Evolutionary conservation across 768 basidiomycete genomes (phyloP), one percentile per base, ranked within the genome.

Genomic region (Leccinum fibrillosum): DNA sequence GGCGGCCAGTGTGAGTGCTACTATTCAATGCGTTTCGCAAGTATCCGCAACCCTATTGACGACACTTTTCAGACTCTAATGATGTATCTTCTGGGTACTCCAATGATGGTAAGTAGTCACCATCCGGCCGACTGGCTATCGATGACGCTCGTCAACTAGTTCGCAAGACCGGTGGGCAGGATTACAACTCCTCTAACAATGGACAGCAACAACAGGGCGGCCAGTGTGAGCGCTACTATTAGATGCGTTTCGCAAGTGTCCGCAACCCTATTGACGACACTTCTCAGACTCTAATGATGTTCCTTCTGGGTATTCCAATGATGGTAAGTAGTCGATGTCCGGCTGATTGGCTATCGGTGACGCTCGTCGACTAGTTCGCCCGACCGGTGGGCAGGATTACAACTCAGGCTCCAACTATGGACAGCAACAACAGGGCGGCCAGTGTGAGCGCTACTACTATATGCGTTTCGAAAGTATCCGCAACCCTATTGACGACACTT

Each of bases 131-230:
- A 63, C 61, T 49, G 56, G 50, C 59, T 35, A 34, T 60, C 25
- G 44, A 12, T 21, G 54, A 62, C 58, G 15, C 15, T 37, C 55
- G 55, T 42, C 26, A 45, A 58, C 63, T 49, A 84, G 82, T 75
- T 52, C 72, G 62, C 49, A 82, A 78, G 78, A 86, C 87, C 5
- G 88, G 88, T 13, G 88, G 88, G 3, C 75, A 78, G 3, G 83
- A 89, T 65, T 84, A 78, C 67, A 89, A 86, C 63, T 68, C 80
- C 17, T 82, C 84, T 28, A 71, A 86, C 62, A 74, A 89, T 56
- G 58, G 66, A 5, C 69, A 66, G 53, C 62, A 59, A 26, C 59
- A 56, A 53, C 61, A 55, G 34, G 68, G 65, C 26, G 62, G 69
- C 39, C 39, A 39, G 39, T 39, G 39, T 39, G 39, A 39, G n/a